Base-by-base conservation (phyloP, 345 rosid species). In the Bruguiera parviflora region DNA sequence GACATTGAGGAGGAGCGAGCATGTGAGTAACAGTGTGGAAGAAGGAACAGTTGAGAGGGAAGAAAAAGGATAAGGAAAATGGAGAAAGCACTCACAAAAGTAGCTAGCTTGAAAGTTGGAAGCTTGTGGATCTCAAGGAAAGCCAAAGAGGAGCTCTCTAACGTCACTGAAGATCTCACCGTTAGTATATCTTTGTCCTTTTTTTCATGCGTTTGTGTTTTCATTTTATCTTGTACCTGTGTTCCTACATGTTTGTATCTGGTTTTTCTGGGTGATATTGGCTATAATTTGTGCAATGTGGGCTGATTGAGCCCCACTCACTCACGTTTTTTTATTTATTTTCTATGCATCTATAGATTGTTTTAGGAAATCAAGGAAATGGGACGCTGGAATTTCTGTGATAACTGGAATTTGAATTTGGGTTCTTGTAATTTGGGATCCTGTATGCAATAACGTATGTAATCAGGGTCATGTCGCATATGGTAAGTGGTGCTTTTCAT, bases 81-180 rank as follows among this genome's bases (percentile, higher is more conserved):
- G 99, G 99, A 95, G 88, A 91, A 84, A 66, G 99, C 97, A 9
- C 71, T 95, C 31, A 88, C 97, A 35, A 92, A 84, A 81, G 96
- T 95, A 58, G 80, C 81, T 74, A 92, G 97, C 89, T 85, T 95
- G 39, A 95, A 88, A 74, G 88, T 89, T 3, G 89, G 95, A 46
- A 73, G 89, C 64, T 83, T 83, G 5, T 94, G 98, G 98, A 87
- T 94, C 85, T 88, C 98, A 0, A 94, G 86, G 84, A 89, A 88
- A 81, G 98, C 98, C 59, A 91, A 89, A 78, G 90, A 86, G 68
- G 98, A 94, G 84, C 68, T 94, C 79, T 79, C 90, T 35, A 89
- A 87, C 84, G 89, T 94, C 67, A 72, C 93, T 66, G 91, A 83
- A 63, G 98, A 94, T 73, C 71, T 94, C 81, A 79, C 85, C 68